Evolutionary conservation across 768 basidiomycete species (phyloP).

Genomic region (Imleria badia): DNA sequence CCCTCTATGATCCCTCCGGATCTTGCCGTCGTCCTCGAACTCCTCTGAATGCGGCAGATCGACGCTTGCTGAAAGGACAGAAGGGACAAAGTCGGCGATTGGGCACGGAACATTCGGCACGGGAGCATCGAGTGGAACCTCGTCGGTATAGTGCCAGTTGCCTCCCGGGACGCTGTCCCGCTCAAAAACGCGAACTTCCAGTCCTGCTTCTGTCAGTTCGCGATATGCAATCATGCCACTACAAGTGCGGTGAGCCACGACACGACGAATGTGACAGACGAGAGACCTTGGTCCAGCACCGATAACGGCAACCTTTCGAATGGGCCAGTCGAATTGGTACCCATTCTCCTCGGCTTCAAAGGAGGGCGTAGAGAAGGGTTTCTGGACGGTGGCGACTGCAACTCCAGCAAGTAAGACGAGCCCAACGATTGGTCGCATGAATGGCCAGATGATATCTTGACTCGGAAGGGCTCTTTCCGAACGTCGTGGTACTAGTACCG

Average conservation of each 20-base stretch:
- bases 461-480: too few relatives aligned
- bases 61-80: neutral
- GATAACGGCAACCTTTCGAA: neutral
- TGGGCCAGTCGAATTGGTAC: neutral
- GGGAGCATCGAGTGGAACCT: neutral
- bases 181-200: neutral
- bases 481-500: too few relatives aligned
- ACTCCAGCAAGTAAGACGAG: neutral
- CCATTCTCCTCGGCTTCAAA: neutral
- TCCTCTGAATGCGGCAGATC: neutral
- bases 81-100: neutral
- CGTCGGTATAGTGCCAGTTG: neutral
- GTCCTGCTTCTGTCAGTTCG: neutral
- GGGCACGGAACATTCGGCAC: neutral
- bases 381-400: neutral
- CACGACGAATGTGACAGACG: too few relatives aligned
- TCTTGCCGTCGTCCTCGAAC: neutral
- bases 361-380: neutral
- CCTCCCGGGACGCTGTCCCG: neutral
- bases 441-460: too few relatives aligned
- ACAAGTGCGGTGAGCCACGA: neutral
- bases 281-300: neutral
- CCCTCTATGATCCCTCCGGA: neutral
- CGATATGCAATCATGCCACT: neutral
- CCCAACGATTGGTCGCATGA: neutral